Evolutionary conservation across 2,329 filamentous ascomycete species (phyloP), one percentile per base, ranked within the genome.

Genomic region (Exophiala sp.): DNA sequence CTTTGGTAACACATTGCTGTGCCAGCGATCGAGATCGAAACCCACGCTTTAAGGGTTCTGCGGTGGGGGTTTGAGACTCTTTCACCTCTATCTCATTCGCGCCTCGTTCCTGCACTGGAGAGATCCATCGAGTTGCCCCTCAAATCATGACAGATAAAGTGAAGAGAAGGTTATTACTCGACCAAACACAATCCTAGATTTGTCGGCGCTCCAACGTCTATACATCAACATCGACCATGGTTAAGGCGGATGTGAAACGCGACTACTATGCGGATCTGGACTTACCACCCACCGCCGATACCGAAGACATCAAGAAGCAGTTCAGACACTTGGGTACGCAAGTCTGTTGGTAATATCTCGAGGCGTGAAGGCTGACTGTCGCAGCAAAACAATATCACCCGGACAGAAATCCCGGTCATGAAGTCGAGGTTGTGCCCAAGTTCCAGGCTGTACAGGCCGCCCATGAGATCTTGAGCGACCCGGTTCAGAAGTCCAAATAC

Each of bases 241-340:
- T 82, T 64, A 86, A 86, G 72, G 75, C 78, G 63, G 86, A 89
- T 68, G 77, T 80, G 60, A 80, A 78, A 63, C 82, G 84, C 65
- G 88, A 95, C 72, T 94, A 94, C 72, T 95, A 96, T 72, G 86
- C 84, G 58, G 90, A 95, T 73, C 78, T 96, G 51, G 88, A 89
- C 60, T 73, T 96, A 52, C 71, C 82, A 1, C 75, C 81, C 9
- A 81, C 79, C 63, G 88, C 88, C 49, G 83, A 87, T 61, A 73
- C 83, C 40, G 81, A 85, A 29, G 89, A 94, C 38, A 85, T 95
- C 68, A 92, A 89, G 75, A 94, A 87, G 71, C 87, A 91, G 65
- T 96, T 91, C 71, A 83, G 87, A 62, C 91, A 90, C 70, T 81
- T 95, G 66, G 87, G 87, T 89, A 43, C n/a, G 41, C 20, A 74